These are phyloP conservation scores for Schwanniomyces pseudopolymorphus DNA, from an alignment of 805 yeast species.

Conservation along the genomic window DNA sequence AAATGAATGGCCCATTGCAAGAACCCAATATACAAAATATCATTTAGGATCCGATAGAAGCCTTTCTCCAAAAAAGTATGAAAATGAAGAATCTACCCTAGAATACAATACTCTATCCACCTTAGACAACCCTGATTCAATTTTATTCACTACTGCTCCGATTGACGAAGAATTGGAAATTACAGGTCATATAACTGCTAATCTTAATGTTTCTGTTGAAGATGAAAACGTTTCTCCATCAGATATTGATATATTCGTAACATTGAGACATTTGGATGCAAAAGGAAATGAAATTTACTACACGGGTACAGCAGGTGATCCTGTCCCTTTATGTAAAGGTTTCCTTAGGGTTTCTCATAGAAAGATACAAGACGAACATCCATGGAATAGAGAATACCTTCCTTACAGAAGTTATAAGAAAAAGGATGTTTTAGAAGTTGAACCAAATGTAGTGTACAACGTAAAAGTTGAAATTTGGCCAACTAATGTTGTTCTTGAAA, in stretches of 20 bases:
- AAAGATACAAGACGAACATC: constrained; percentile 1
- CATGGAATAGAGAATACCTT: constrained; percentile 1
- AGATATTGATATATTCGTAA: background rate
- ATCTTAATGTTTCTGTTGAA: background rate
- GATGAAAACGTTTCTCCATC: background rate
- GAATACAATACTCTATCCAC: background rate
- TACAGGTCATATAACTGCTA: background rate
- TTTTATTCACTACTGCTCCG: background rate
- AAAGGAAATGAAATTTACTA: background rate
- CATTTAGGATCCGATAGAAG: background rate
- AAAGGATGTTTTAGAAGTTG: background rate
- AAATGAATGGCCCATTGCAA: constrained; percentile 2
- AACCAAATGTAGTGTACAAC: background rate
- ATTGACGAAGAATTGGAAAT: background rate
- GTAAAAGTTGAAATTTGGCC: constrained; percentile 3
- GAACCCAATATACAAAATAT: constrained; percentile 1
- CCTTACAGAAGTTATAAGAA: background rate
- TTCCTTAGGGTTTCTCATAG: background rate
- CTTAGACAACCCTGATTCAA: background rate
- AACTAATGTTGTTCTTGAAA: constrained; percentile 2
- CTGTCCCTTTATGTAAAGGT: constrained; percentile 2
- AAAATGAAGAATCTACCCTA: background rate
- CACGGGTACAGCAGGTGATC: constrained; percentile 2
- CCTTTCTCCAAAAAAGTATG: background rate
- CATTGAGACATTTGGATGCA: background rate